Evolutionary conservation across 2,329 filamentous ascomycete species (phyloP).

Genomic region (Fusarium sp.): DNA sequence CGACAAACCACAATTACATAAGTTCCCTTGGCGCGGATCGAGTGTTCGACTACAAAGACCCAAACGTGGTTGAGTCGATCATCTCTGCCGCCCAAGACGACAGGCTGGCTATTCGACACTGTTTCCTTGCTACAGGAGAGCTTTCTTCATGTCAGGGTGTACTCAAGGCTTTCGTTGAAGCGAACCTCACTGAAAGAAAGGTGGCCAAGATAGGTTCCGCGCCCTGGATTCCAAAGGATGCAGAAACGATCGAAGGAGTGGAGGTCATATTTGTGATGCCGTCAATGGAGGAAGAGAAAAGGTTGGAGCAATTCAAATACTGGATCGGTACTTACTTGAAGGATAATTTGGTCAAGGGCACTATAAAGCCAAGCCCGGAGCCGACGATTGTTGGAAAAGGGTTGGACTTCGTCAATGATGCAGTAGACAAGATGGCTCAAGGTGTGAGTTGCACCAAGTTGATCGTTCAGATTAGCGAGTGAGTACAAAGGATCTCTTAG

Average conservation of each 20-base stretch:
- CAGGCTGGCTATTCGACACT: slow-evolving; percentile 55
- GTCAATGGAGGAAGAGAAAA: slow-evolving; percentile 52
- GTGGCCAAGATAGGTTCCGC: slow-evolving; percentile 56
- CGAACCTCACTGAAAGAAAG: not conserved
- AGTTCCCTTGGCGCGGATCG: slow-evolving; percentile 53
- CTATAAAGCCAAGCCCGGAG: slow-evolving; percentile 57
- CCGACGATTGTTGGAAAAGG: slow-evolving; percentile 55
- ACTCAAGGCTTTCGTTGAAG: slow-evolving; percentile 51
- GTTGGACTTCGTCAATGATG: slow-evolving; percentile 54
- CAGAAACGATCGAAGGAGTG: slow-evolving; percentile 50
- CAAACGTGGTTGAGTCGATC: slow-evolving; percentile 50
- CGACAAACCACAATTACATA: slow-evolving; percentile 53
- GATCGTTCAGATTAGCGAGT: slow-evolving; percentile 56
- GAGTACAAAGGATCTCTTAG: not conserved
- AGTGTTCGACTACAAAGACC: slow-evolving; percentile 58
- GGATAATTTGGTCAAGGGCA: slow-evolving; percentile 50
- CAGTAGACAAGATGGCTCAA: slow-evolving; percentile 52
- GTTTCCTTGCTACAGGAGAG: slow-evolving; percentile 58
- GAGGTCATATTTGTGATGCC: slow-evolving; percentile 57
- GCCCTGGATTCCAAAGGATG: slow-evolving; percentile 51
- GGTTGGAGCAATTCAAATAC: slow-evolving; percentile 55
- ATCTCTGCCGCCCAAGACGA: slow-evolving; percentile 54
- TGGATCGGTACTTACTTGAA: slow-evolving; percentile 57
- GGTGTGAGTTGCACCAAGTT: slow-evolving; percentile 61
- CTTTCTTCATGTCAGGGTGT: slow-evolving; percentile 54